A percentile compares a stretch with the other conserved stretches of the same genome.
Conservation (phyloP, 208 protist genomes). For the Leishmania turanica region DNA sequence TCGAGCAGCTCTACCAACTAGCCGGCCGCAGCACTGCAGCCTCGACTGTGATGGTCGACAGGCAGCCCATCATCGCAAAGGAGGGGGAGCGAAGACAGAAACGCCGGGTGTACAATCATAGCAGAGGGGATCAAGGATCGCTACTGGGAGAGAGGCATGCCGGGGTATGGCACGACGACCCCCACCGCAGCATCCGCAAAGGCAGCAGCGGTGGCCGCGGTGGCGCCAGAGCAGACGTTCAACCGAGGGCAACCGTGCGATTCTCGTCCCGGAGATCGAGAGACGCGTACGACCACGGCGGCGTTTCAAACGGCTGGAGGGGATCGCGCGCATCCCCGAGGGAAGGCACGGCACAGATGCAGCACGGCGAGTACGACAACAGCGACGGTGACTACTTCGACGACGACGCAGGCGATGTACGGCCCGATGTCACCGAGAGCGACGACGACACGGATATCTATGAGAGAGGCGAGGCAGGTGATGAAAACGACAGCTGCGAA, state of each 20-base stretch:
- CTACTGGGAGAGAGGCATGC: not conserved
- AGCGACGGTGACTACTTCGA: slow-evolving; percentile 3
- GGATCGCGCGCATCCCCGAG: not conserved
- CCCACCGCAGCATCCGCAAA: not conserved
- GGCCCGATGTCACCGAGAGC: not conserved
- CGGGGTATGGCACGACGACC: not conserved
- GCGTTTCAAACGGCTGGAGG: not conserved
- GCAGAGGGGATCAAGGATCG: no score
- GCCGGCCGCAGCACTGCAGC: slow-evolving; percentile 15
- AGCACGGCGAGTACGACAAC: not conserved
- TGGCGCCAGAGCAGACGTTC: not conserved
- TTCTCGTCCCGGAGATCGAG: not conserved
- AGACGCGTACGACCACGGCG: no score
- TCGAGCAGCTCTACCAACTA: slow-evolving; percentile 66
- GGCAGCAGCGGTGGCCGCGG: not conserved
- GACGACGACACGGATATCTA: not conserved
- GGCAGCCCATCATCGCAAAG: not conserved
- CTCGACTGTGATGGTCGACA: not conserved
- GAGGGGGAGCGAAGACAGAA: not conserved
- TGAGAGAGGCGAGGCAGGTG: not conserved
- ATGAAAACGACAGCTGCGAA: not conserved
- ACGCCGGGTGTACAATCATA: not conserved
- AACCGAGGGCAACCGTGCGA: not conserved
- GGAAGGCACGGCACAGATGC: not conserved
- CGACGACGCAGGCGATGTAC: not conserved